Evolutionary conservation across 345 rosid genomes (phyloP), one percentile per base, ranked within the genome.

Genomic region (Brassica carinata): DNA sequence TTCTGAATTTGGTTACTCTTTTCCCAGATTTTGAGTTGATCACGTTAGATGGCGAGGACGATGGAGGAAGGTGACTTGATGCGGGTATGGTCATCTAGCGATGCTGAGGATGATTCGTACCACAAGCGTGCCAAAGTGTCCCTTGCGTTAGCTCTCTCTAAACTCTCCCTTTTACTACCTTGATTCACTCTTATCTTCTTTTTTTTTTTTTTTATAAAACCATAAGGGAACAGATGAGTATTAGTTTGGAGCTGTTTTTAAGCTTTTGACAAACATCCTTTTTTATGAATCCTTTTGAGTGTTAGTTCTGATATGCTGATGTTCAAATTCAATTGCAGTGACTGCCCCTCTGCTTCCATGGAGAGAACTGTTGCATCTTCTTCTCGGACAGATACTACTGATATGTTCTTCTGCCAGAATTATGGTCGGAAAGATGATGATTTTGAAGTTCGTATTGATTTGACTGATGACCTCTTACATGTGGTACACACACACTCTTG

Each of bases 391-490:
- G 84, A 75, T 74, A 82, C 81, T 73, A 83, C 82, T 64, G 93
- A 85, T 64, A 74, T 83, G 58, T 67, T 84, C 81, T 67, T 84
- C 81, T 89, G 83, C 82, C 90, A 84, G 84, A 88, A 90, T 85
- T 79, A 80, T 68, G 73, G 79, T 84, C 81, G 81, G 75, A 80
- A 85, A 66, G 93, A 79, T 33, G 85, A 90, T 69, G 90, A 89
- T 74, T 77, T 74, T 4, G 90, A 89, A 82, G 84, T 89, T 69
- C 90, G 84, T 72, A 91, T 96, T 90, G 98, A 96, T 89, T 92
- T 96, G 69, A 89, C 97, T 1, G 96, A 93, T 78, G 99, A 96
- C 76, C 77, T 96, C 30, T 85, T 96, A 84, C 99, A 96, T 79
- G 89, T 90, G 99, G 98, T 93, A 88, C 75, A n/a, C 14, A 34